A percentile compares a stretch with the other conserved stretches of the same genome.
Evolutionary conservation across 2,329 filamentous ascomycete genomes (phyloP).

Genomic region (Orbilia ellipsospora): DNA sequence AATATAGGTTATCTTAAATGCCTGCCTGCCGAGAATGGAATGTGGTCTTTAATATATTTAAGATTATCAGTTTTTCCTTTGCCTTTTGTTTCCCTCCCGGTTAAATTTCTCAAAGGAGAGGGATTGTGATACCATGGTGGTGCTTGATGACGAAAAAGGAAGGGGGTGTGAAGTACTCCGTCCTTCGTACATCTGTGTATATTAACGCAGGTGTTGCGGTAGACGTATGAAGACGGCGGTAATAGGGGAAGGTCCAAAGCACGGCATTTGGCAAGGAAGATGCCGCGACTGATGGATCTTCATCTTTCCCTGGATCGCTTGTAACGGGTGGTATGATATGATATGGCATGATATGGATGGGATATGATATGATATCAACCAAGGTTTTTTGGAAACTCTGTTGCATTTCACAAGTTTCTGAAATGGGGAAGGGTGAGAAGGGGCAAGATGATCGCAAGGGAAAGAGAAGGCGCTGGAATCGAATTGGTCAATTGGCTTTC

Average conservation of each 20-base stretch:
- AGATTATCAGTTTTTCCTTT: slow-evolving; percentile 17
- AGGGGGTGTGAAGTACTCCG: slow-evolving; percentile 2
- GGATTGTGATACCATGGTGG: slow-evolving; percentile 8
- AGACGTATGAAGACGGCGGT: slow-evolving; percentile 36
- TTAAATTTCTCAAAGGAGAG: no score
- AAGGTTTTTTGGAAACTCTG: background rate
- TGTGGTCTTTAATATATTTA: slow-evolving; percentile 13
- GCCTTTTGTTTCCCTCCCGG: no score
- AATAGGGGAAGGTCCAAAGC: background rate
- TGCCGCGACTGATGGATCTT: slow-evolving; percentile 8
- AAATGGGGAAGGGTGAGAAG: background rate
- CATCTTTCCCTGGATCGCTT: background rate
- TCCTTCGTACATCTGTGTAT: background rate
- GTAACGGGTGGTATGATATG: slow-evolving; percentile 12
- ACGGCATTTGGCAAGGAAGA: slow-evolving; percentile 2
- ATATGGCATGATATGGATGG: background rate
- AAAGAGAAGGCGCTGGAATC: slow-evolving; percentile 9
- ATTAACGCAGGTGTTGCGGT: slow-evolving; percentile 27
- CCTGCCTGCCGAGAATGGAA: slow-evolving; percentile 1
- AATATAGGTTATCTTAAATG: slow-evolving; percentile 1
- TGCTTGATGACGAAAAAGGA: slow-evolving; percentile 22
- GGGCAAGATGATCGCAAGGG: slow-evolving; percentile 1
- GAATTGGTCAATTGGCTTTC: slow-evolving; percentile 9
- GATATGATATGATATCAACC: no score
- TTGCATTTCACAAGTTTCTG: slow-evolving; percentile 5